Conservation (phyloP, 1,139 yeast species). For the Hyphopichia khmerensis region DNA sequence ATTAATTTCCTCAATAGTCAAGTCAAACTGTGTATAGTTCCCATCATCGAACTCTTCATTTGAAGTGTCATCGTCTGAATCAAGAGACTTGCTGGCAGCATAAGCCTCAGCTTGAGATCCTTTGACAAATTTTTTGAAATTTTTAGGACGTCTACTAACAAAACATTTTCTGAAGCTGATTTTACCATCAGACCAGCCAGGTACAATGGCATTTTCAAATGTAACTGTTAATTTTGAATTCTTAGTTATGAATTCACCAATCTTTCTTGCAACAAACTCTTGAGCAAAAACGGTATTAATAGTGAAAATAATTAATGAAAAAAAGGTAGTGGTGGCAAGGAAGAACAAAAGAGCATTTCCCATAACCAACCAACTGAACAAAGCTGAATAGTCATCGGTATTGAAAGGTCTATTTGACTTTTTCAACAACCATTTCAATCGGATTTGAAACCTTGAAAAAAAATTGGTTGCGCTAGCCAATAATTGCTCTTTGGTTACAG, state of each 20-base stretch:
- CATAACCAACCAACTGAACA: conserved; percentile 86
- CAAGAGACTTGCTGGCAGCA: conserved; percentile 37
- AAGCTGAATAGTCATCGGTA: conserved; percentile 84
- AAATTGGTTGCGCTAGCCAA: conserved; percentile 51
- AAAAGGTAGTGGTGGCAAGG: conserved; percentile 86
- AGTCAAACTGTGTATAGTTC: conserved; percentile 91
- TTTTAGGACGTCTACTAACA: conserved; percentile 78
- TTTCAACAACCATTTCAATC: conserved; percentile 70
- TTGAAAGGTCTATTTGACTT: conserved; percentile 64
- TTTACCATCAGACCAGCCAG: conserved; percentile 89
- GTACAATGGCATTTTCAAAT: conserved; percentile 92
- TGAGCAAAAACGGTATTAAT: conserved; percentile 88
- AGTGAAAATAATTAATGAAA: conserved; percentile 74
- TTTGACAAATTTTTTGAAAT: conserved; percentile 52
- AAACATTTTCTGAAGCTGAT: conserved; percentile 82
- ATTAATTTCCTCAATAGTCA: conserved; percentile 83
- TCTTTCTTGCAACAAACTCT: conserved; percentile 75
- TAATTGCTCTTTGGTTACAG: conserved; percentile 47
- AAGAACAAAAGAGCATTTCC: conserved; percentile 79
- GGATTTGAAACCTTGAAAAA: conserved; percentile 51
- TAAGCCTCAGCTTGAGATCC: conserved; percentile 75
- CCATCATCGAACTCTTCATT: conserved; percentile 69
- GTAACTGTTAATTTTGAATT: conserved; percentile 86
- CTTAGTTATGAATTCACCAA: conserved; percentile 81
- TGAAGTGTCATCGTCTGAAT: conserved; percentile 9